Evolutionary conservation across 1,284 basidiomycete species (phyloP), one percentile per base, ranked within the genome.

Genomic region (Hymenochaete sp.): DNA sequence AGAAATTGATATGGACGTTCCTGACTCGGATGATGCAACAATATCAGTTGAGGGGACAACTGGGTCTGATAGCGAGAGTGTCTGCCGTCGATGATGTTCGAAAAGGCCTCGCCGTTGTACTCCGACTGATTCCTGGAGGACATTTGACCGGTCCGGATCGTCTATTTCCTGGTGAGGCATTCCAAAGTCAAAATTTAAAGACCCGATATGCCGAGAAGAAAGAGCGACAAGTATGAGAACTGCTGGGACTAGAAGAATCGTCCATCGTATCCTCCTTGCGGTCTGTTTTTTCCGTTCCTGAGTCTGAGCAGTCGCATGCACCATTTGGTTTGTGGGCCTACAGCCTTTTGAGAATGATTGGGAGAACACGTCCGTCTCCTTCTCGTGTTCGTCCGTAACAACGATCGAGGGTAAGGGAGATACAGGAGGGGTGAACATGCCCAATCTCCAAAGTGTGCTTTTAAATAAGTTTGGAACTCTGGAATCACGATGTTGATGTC

Each of bases 191-290:
- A n/a, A n/a, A n/a, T 37, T 28, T 38, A 46, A 10, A 51, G 55
- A 48, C n/a, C 54, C 56, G 18, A 64, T 61, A 48, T 75, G 55
- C 18, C 68, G 51, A 56, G 75, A 74, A 13, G 68, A 72, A 8
- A 65, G 56, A 3, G 75, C 73, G 48, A 82, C 67, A 33, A 77
- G 48, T 27, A 77, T 57, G 42, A 84, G 66, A 18, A 66, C 52
- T 8, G 76, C 51, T 9, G 79, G 79, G 2, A 80, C 67, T 28
- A 77, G 52, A 33, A 82, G 51, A 38, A 77, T 65, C 2, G 70
- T 63, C 68, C 69, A 73, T 52, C 64, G 61, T 51, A 66, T 68
- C 19, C 68, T 62, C 25, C 69, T 67, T 7, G 65, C 68, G 11
- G 60, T 61, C 14, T 62, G 61, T 42, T 60, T 67, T 58, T 74